phyloP scores from a whole-genome alignment of 75 land plant species.

The Sequoiadendron giganteum region DNA sequence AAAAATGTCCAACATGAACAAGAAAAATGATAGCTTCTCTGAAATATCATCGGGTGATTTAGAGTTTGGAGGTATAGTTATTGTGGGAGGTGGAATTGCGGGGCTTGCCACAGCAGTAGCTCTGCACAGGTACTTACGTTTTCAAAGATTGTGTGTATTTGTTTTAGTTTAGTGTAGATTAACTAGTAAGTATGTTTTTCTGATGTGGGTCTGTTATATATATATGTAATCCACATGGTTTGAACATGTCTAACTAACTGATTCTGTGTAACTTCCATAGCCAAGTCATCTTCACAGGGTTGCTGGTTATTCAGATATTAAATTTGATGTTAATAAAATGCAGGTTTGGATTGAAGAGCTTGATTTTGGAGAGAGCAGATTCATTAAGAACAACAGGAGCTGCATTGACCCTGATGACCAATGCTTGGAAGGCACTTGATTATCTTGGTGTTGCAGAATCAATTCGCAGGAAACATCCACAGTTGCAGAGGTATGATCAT shows the following conservation, averaged over 20 bases:
- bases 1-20: neutral
- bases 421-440: constrained; percentile 63
- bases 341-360: constrained; percentile 35
- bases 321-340: neutral
- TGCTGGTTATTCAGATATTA: neutral
- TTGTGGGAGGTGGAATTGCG: constrained; percentile 29
- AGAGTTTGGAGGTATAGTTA: neutral
- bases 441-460: constrained; percentile 44
- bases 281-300: neutral
- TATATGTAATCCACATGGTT: too few relatives aligned
- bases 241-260: too few relatives aligned
- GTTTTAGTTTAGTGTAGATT: constrained; percentile 4
- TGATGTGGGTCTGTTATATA: too few relatives aligned
- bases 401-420: constrained; percentile 43
- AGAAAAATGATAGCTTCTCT: neutral
- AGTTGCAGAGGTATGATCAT: constrained; percentile 16
- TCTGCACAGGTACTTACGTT: constrained; percentile 15
- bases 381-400: constrained; percentile 41
- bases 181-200: too few relatives aligned
- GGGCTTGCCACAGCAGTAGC: constrained; percentile 30
- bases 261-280: neutral
- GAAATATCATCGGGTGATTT: neutral
- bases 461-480: constrained; percentile 16
- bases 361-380: constrained; percentile 43
- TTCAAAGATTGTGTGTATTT: neutral